Evolutionary conservation across 2,329 filamentous ascomycete genomes (phyloP).

Genomic region (Grosmannia serpens): DNA sequence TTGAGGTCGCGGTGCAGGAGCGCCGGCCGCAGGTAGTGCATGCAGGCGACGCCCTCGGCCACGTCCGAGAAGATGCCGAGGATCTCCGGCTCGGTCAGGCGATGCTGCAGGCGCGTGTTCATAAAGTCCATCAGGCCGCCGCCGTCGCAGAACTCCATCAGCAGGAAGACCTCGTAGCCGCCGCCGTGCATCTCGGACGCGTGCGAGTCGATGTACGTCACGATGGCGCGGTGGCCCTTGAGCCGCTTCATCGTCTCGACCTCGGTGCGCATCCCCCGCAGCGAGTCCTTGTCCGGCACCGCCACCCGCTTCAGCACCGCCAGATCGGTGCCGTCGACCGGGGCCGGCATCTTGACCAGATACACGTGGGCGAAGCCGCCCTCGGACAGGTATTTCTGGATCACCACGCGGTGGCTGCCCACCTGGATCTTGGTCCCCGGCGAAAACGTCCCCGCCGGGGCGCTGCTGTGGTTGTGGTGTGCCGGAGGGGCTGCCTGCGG

Average conservation of each 20-base stretch:
- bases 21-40: constrained; percentile 96
- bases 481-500: not conserved
- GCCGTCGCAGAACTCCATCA: constrained; percentile 96
- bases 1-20: constrained; percentile 90
- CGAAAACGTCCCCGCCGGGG: constrained; percentile 74
- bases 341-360: constrained; percentile 73
- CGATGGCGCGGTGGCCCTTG: constrained; percentile 90
- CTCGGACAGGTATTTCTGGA: constrained; percentile 96
- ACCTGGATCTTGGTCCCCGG: constrained; percentile 96
- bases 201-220: constrained; percentile 97
- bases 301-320: constrained; percentile 91
- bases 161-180: constrained; percentile 92
- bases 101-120: constrained; percentile 95
- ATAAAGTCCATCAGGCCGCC: constrained; percentile 98
- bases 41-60: constrained; percentile 90
- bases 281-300: constrained; percentile 86
- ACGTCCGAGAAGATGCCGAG: constrained; percentile 94
- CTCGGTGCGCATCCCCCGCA: constrained; percentile 94
- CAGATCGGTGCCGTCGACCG: constrained; percentile 65
- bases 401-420: constrained; percentile 80
- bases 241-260: constrained; percentile 99
- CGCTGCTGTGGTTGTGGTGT: constrained; percentile 17
- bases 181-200: constrained; percentile 86
- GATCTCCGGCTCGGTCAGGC: constrained; percentile 94
- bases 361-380: constrained; percentile 98